These are phyloP conservation scores for slime mould (Dictyostelium discoideum) DNA, from an alignment of 78 protist species.

Conservation along the genomic window dicty_2.7 NC_007089.4:5346001-5346500, in stretches of 20 bases:
- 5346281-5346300: not conserved
- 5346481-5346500: slow-evolving; percentile 43
- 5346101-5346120: slow-evolving; percentile 1
- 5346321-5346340: not conserved
- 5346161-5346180: slow-evolving; percentile 20
- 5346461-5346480: not conserved
- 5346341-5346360: not conserved
- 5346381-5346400: not conserved
- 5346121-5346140: not conserved
- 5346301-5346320: not conserved
- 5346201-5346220: not conserved
- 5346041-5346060: not conserved
- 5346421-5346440: slow-evolving; percentile 4
- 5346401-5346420: not conserved
- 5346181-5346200: slow-evolving; percentile 7
- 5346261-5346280: slow-evolving; percentile 25
- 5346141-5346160: slow-evolving; percentile 5
- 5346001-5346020: not conserved
- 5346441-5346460: slow-evolving; percentile 21
- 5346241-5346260: slow-evolving; percentile 3
- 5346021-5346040: not conserved
- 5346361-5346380: not conserved
- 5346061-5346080: not conserved
- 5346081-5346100: not conserved
- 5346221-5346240: not conserved